Conservation (phyloP, 1,284 basidiomycete genomes). For the Trichosporon ovoides region DNA sequence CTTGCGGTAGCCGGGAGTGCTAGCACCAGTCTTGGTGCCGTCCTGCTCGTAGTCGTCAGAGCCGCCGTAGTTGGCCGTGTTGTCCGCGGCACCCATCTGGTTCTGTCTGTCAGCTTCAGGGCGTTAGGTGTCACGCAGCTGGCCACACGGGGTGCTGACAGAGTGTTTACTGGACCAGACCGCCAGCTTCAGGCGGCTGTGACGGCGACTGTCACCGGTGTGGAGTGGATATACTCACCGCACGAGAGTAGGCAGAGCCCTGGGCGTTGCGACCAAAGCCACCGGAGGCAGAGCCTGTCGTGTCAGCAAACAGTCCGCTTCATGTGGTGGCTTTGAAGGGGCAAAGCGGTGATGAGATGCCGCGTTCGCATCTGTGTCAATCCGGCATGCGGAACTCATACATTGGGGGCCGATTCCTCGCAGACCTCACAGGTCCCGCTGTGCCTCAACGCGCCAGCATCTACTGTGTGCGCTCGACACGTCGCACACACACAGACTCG, state of each 20-base stretch:
- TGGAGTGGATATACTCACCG: constrained; percentile 12
- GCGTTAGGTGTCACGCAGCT: no score
- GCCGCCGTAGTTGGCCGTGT: constrained; percentile 6
- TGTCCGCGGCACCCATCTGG: constrained; percentile 23
- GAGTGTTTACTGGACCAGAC: no score
- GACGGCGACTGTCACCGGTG: neutral
- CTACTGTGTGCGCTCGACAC: no score
- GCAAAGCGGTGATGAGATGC: neutral
- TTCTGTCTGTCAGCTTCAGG: constrained; percentile 18
- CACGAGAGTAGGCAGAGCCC: constrained; percentile 37
- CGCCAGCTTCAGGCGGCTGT: neutral
- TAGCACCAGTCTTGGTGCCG: constrained; percentile 30
- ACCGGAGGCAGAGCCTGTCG: constrained; percentile 34
- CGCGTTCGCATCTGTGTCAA: no score
- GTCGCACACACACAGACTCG: no score
- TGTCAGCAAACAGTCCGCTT: neutral
- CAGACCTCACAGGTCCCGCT: no score
- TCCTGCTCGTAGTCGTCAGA: constrained; percentile 19
- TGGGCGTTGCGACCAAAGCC: constrained; percentile 38
- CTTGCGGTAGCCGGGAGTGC: constrained; percentile 37
- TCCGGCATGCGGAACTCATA: no score
- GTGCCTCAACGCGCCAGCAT: no score
- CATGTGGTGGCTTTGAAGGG: neutral
- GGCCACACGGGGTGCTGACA: no score
- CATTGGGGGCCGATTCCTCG: no score